A percentile compares a stretch with the other conserved stretches of the same genome.
Conservation (phyloP, 805 yeast genomes). For the Candida cerambycidarum region DNA sequence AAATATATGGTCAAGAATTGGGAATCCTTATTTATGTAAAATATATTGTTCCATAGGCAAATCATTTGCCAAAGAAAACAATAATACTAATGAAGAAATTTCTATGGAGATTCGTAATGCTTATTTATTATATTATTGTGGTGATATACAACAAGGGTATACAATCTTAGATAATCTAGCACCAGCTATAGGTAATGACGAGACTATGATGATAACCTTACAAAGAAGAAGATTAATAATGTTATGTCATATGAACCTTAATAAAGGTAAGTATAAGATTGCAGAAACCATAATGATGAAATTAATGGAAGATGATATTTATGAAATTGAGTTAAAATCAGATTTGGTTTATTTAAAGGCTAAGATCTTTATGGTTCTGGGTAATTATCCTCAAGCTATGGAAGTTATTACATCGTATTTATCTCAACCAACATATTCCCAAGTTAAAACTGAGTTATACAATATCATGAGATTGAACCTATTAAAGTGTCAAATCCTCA, state of each 20-base stretch:
- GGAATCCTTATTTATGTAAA: constrained; percentile 46
- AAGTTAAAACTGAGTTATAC: constrained; percentile 31
- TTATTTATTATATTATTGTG: constrained; percentile 33
- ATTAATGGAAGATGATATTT: constrained; percentile 27
- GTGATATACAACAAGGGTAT: constrained; percentile 42
- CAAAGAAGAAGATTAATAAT: constrained; percentile 42
- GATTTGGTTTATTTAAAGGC: constrained; percentile 27
- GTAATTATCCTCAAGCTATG: constrained; percentile 30
- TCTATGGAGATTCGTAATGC: constrained; percentile 42
- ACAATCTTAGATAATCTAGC: constrained; percentile 32
- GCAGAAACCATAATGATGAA: constrained; percentile 36
- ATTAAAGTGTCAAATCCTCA: constrained; percentile 46
- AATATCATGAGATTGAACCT: constrained; percentile 49
- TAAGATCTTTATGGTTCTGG: constrained; percentile 32
- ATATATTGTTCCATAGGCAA: constrained; percentile 49
- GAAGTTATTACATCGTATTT: constrained; percentile 22
- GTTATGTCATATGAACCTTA: constrained; percentile 33
- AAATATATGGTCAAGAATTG: constrained; percentile 53
- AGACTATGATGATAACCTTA: constrained; percentile 42
- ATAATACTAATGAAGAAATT: constrained; percentile 40
- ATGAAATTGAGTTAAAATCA: constrained; percentile 29
- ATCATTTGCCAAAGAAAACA: constrained; percentile 28
- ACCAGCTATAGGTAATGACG: constrained; percentile 24
- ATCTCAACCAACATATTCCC: constrained; percentile 15
- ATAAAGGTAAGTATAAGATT: constrained; percentile 35